These are phyloP conservation scores for Penicillium digitatum DNA, from an alignment of 2,329 filamentous ascomycete species.

Conservation along the genomic window DNA sequence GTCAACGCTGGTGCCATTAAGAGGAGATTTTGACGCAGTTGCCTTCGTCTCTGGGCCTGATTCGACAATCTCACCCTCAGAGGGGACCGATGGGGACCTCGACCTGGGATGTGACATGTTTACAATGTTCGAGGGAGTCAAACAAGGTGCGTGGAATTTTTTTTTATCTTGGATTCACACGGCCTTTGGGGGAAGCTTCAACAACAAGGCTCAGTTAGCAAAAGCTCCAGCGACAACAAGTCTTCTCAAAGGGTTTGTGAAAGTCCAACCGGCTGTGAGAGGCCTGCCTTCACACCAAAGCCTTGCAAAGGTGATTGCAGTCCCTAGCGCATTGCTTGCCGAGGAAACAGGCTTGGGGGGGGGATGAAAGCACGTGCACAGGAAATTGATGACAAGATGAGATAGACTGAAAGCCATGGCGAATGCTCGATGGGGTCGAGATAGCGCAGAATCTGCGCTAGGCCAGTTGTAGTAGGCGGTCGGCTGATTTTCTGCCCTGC, in stretches of 20 bases:
- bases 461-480: slow-evolving; percentile 29
- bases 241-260: slow-evolving; percentile 32
- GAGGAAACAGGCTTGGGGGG: slow-evolving; percentile 1
- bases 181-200: slow-evolving; percentile 29
- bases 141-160: background rate
- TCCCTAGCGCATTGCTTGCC: slow-evolving; percentile 13
- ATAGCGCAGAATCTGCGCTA: slow-evolving; percentile 19
- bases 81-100: slow-evolving; percentile 61
- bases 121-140: slow-evolving; percentile 12
- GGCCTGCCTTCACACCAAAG: slow-evolving; percentile 33
- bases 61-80: slow-evolving; percentile 84
- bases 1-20: slow-evolving; percentile 84
- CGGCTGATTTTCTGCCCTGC: background rate
- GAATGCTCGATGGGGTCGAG: background rate
- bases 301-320: slow-evolving; percentile 22
- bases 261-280: slow-evolving; percentile 43
- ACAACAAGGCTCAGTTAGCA: slow-evolving; percentile 36
- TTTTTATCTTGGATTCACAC: slow-evolving; percentile 2
- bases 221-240: slow-evolving; percentile 28
- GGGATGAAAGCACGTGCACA: background rate
- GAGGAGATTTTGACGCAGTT: slow-evolving; percentile 73
- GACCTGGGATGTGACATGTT: slow-evolving; percentile 48
- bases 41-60: slow-evolving; percentile 71
- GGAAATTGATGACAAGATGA: slow-evolving; percentile 4
- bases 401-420: slow-evolving; percentile 11